Evolutionary conservation across 2,329 filamentous ascomycete genomes (phyloP).

Genomic region (Xylariaceae sp.): DNA sequence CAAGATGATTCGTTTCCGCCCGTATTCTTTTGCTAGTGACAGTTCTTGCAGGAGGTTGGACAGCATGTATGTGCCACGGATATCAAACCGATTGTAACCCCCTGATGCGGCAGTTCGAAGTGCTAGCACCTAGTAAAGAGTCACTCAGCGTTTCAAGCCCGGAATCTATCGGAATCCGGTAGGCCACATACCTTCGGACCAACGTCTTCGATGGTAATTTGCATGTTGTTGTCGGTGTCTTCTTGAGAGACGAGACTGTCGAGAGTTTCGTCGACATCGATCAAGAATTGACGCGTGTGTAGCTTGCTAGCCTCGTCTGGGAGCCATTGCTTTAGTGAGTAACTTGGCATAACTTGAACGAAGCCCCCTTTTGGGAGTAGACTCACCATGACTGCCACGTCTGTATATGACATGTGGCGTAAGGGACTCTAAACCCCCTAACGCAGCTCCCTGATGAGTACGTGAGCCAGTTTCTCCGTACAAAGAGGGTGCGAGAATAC

Average conservation of each 20-base stretch:
- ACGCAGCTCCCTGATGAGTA: conserved; percentile 44
- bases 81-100: conserved; percentile 80
- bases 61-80: conserved; percentile 94
- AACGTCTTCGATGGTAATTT: conserved; percentile 95
- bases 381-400: conserved; percentile 54
- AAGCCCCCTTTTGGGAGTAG: not conserved
- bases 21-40: conserved; percentile 84
- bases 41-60: conserved; percentile 95
- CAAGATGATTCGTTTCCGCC: conserved; percentile 81
- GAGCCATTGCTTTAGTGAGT: not conserved
- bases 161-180: not conserved
- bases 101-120: conserved; percentile 81
- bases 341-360: not conserved
- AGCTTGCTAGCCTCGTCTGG: conserved; percentile 67
- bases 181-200: conserved; percentile 67
- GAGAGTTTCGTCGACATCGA: conserved; percentile 80
- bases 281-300: conserved; percentile 69
- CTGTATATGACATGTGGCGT: conserved; percentile 51
- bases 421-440: conserved; percentile 49
- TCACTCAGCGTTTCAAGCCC: conserved; percentile 6
- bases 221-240: conserved; percentile 89
- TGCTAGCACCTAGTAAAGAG: conserved; percentile 59
- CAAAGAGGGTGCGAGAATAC: conserved; percentile 31
- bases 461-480: conserved; percentile 26
- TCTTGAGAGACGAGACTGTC: conserved; percentile 75